Evolutionary conservation across 306 rosid species (phyloP).

Genomic region (cucumber (Cucumis sativus)): Cucumber_9930_V3 NC_026657.2:8434001-8434500

Average conservation of each 20-base stretch:
- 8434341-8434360: conserved; percentile 65
- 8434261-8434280: background rate
- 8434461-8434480: conserved; percentile 46
- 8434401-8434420: conserved; percentile 65
- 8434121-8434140: background rate
- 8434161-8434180: background rate
- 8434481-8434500: conserved; percentile 38
- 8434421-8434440: conserved; percentile 81
- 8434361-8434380: conserved; percentile 84
- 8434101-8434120: background rate
- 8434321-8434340: conserved; percentile 73
- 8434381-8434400: conserved; percentile 90
- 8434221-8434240: background rate
- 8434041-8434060: no score
- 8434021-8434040: no score
- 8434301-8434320: conserved; percentile 81
- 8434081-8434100: background rate
- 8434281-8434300: conserved; percentile 31
- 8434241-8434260: background rate
- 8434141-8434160: background rate
- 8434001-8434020: background rate
- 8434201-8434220: background rate
- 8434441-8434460: conserved; percentile 61
- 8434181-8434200: background rate
- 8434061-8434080: background rate